Base-by-base conservation (phyloP, 768 basidiomycete genomes). In the Rhodocollybia butyracea region DNA sequence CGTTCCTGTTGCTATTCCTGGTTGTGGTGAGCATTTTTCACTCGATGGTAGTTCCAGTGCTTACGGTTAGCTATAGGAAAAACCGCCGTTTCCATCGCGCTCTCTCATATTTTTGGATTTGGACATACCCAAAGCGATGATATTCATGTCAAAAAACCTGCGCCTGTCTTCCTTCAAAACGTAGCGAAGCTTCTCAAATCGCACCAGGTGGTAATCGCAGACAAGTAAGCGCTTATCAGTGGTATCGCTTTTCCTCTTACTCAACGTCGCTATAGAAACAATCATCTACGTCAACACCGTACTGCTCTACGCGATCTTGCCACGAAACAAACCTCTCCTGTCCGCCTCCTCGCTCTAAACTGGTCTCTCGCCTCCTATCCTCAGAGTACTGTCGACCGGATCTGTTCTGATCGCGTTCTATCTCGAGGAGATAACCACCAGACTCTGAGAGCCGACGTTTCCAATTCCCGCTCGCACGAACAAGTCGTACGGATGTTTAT, bases 121-220 rank as follows among this genome's bases (percentile, higher is more conserved):
- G 94, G 80, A 1, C 97, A 98, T 66, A 93, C 91, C 0, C 97
- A 98, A 66, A 92, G 89, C 63, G 97, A 99, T 66, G 92, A 98
- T 64, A 80, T 98, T 3, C 74, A 77, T 38, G 79, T 68, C 34
- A 98, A 94, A 72, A 93, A 87, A 66, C 51, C 88, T 1, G 92
- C 78, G 0, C 77, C 85, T 0, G 58, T 66, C 2, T 96, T 96
- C 66, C 64, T 91, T 52, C 84, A 76, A 66, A 94, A 91, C 56
- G 89, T 97, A 36, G 64, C 71, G 13, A 65, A 73, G 0, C 76
- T 89, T 1, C 74, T 98, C 24, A 66, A 79, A 51, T 75, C 66
- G 0, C 73, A 89, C 47, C 78, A 89, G 56, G 83, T 98, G 1
- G 95, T 98, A 22, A 91, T 91, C 58, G 94, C 95, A 26, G 97